Base-by-base conservation (phyloP, 495 filamentous ascomycete genomes). In the Neurospora sp. region DNA sequence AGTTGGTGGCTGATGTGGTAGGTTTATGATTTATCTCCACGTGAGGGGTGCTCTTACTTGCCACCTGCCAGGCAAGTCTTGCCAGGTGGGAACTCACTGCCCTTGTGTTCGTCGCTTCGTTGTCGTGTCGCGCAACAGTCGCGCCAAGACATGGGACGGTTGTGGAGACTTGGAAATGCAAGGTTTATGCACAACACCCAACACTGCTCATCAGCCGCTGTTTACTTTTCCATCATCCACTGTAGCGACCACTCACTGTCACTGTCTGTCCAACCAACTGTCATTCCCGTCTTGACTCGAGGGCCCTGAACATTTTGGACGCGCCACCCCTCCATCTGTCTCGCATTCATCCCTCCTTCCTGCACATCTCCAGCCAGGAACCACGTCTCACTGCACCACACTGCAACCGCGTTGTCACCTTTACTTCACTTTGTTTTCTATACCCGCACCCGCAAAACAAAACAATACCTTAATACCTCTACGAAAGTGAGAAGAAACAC, bases 121-220 rank as follows among this genome's bases (percentile, higher is more conserved):
- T 72, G 35, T 72, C 54, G 27, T 23, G 72, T 73, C 72, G 72
- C 72, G 72, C 49, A 31, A 6, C 31, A 8, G 39, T 72, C 72
- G 72, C 60, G 72, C 72, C 72, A 73, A 73, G 72, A 73, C 49
- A 62, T 62, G 54, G 54, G 54, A 62, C 54, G 23, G 54, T 31
- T 2, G 27, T 62, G 54, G 54, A 8, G 54, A 62, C 23, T 16
- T 14, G 11, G 12, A 27, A 60, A 60, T 60, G 49, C 49, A 60
- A 60, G 49, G 49, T 60, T 60, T 60, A 60, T 60, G 49, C 49
- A 60, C 46, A 54, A 54, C 49, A 60, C 49, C 20, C 3, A 23
- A 27, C 49, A 27, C 16, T 31, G 14, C 27, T 35, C 54, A 31
- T 35, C 54, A 18, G 27, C 54, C 54, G 23, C 54, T 66, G 27